A percentile compares a stretch with the other conserved stretches of the same genome.
phyloP scores from a whole-genome alignment of 352 stramenopile species.

The Pythium utonaiense region DNA sequence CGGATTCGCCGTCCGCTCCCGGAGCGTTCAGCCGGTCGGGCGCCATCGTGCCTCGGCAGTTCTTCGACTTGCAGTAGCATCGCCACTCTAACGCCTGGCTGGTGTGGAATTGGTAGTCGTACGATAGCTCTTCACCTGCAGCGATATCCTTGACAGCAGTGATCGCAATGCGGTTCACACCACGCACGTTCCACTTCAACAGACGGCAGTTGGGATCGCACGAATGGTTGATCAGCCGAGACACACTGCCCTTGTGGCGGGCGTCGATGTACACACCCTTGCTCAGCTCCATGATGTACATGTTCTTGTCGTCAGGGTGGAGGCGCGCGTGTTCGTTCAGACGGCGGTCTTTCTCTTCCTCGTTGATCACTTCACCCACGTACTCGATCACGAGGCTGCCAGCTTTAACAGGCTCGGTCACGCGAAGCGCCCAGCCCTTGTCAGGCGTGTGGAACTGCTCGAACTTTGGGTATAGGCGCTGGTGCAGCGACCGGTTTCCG shows the following conservation, averaged over 20 bases:
- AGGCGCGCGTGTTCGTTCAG: conserved; percentile 80
- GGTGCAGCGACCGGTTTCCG: conserved; percentile 89
- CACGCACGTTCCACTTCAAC: conserved; percentile 93
- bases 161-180: conserved; percentile 91
- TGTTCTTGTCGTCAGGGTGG: conserved; percentile 93
- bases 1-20: conserved; percentile 16
- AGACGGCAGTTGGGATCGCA: conserved; percentile 95
- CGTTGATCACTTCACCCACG: conserved; percentile 93
- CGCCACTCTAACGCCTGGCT: conserved; percentile 84
- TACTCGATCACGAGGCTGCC: conserved; percentile 93
- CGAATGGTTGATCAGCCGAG: conserved; percentile 97
- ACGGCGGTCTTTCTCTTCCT: conserved; percentile 88
- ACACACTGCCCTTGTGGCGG: conserved; percentile 90
- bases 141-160: conserved; percentile 88
- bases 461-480: conserved; percentile 72
- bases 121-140: conserved; percentile 89
- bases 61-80: conserved; percentile 78
- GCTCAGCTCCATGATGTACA: conserved; percentile 94
- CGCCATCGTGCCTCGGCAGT: conserved; percentile 85
- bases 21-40: conserved; percentile 68
- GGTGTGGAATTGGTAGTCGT: conserved; percentile 94
- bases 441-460: conserved; percentile 77
- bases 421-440: conserved; percentile 90
- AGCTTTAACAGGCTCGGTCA: conserved; percentile 74
- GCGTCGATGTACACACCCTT: conserved; percentile 95